A percentile compares a stretch with the other conserved stretches of the same genome.
Evolutionary conservation across 257 asterid genomes (phyloP).

Genomic region (Salvia rosmarinus): DNA sequence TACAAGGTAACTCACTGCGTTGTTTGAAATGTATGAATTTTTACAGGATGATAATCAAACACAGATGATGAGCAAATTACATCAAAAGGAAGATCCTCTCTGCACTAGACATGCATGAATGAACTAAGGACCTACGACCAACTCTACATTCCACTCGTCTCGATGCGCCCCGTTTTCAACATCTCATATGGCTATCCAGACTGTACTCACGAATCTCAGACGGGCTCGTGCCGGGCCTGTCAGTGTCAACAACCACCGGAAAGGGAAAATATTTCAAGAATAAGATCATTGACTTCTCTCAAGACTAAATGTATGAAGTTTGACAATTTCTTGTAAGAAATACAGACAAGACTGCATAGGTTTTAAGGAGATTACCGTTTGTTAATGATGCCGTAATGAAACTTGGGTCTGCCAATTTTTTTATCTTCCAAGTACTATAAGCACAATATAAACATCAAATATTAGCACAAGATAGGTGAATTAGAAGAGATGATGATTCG

Average conservation of each 20-base stretch:
- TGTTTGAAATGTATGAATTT: neutral
- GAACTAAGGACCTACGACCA: neutral
- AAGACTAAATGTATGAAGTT: neutral
- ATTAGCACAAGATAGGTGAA: conserved; percentile 1
- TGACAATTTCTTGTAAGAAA: neutral
- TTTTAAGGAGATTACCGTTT: conserved; percentile 58
- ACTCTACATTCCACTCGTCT: conserved; percentile 21
- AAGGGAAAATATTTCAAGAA: neutral
- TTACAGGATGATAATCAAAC: conserved; percentile 5
- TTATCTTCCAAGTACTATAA: conserved; percentile 77
- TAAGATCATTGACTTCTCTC: neutral
- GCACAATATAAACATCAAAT: conserved; percentile 17
- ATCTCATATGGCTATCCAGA: conserved; percentile 65
- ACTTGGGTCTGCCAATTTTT: conserved; percentile 66
- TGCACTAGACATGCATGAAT: neutral
- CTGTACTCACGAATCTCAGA: conserved; percentile 81
- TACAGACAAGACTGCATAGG: neutral
- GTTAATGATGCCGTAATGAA: conserved; percentile 90
- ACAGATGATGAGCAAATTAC: neutral
- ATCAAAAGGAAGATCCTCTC: neutral
- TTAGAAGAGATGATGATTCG: conserved; percentile 5
- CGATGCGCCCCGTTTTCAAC: conserved; percentile 34
- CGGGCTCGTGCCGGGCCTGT: conserved; percentile 95
- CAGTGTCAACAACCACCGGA: conserved; percentile 28
- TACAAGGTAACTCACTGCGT: neutral